These are phyloP conservation scores for Clonostachys chloroleuca DNA, from an alignment of 2,329 filamentous ascomycete species.

Conservation along the genomic window DNA sequence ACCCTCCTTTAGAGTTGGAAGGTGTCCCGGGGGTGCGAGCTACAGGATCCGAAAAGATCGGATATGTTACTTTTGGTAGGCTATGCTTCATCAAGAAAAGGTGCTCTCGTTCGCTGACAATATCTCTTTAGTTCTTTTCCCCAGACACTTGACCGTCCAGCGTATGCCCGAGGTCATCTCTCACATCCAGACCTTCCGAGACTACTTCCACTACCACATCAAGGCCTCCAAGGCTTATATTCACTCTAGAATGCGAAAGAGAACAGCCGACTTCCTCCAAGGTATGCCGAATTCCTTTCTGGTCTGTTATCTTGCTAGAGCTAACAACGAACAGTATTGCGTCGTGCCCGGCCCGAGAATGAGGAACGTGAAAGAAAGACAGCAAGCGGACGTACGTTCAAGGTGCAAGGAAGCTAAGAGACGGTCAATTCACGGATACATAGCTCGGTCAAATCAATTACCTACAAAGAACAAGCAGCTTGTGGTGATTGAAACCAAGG, in stretches of 20 bases:
- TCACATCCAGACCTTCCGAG: conserved; percentile 98
- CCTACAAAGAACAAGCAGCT: no score
- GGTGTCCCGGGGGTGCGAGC: conserved; percentile 77
- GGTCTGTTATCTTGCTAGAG: conserved; percentile 1
- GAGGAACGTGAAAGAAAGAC: conserved; percentile 99
- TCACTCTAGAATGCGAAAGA: conserved; percentile 94
- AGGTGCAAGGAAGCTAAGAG: conserved; percentile 35
- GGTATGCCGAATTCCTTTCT: conserved; percentile 45
- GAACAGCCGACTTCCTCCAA: conserved; percentile 97
- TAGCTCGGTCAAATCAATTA: conserved; percentile 33
- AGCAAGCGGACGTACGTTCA: conserved; percentile 92
- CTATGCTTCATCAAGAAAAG: not conserved
- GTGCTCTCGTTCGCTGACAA: conserved; percentile 9
- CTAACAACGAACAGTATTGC: conserved; percentile 64
- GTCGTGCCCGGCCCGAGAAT: conserved; percentile 88
- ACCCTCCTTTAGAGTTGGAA: conserved; percentile 88
- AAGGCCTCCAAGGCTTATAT: conserved; percentile 99
- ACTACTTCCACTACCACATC: conserved; percentile 99
- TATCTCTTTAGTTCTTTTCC: conserved; percentile 72
- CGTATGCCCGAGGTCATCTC: conserved; percentile 94
- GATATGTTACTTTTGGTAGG: conserved; percentile 95
- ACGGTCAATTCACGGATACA: conserved; percentile 19
- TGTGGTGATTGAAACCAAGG: no score
- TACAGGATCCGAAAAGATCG: conserved; percentile 77
- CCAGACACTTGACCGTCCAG: conserved; percentile 86